A percentile compares a stretch with the other conserved stretches of the same genome.
These are phyloP conservation scores for Morella rubra DNA, from an alignment of 306 rosid genomes.

Conservation along the genomic window DNA sequence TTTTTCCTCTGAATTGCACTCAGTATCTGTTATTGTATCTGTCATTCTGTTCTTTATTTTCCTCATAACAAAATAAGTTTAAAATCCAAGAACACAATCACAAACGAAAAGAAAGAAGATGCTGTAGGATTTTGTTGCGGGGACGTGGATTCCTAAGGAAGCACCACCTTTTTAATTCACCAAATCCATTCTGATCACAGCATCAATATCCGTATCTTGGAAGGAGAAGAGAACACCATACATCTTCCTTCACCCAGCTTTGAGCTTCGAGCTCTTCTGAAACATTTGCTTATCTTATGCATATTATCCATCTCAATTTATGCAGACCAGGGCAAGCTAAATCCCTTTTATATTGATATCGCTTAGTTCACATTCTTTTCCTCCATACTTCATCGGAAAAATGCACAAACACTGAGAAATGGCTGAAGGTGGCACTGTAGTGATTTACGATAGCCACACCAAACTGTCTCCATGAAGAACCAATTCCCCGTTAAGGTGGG, in stretches of 20 bases:
- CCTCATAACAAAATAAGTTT: not conserved
- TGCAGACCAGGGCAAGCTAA: not conserved
- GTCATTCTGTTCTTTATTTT: not conserved
- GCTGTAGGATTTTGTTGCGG: not conserved
- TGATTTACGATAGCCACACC: not conserved
- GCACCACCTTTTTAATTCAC: too few species aligned
- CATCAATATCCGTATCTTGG: not conserved
- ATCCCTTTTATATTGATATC: too few species aligned
- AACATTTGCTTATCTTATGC: not conserved
- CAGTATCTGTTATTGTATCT: not conserved
- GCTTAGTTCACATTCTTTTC: not conserved
- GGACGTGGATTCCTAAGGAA: not conserved
- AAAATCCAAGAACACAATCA: not conserved
- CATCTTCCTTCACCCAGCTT: not conserved
- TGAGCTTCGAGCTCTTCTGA: not conserved
- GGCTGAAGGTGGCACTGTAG: not conserved
- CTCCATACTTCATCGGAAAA: not conserved
- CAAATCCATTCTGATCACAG: not conserved
- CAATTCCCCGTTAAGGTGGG: not conserved
- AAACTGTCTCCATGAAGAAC: not conserved
- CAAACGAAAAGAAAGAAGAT: not conserved
- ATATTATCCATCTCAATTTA: too few species aligned
- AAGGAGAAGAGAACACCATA: not conserved
- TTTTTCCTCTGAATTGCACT: not conserved
- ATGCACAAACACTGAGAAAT: not conserved